These are phyloP conservation scores for Pseudofabraea citricarpa DNA, from an alignment of 2,329 filamentous ascomycete genomes.

Conservation along the genomic window DNA sequence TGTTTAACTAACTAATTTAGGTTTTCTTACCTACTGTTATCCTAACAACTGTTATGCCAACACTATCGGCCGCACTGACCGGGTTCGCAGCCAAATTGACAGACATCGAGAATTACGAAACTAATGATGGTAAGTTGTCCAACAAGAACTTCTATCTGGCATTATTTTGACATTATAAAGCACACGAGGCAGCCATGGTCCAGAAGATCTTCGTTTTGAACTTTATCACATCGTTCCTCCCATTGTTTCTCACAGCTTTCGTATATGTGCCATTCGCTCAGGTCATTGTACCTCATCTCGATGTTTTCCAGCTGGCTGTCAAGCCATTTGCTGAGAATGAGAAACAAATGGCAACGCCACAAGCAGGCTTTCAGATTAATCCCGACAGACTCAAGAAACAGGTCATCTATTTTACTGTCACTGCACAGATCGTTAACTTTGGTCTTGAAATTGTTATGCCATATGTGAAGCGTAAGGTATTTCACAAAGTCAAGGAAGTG, in stretches of 20 bases:
- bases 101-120: conserved; percentile 88
- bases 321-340: conserved; percentile 72
- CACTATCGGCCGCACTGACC: conserved; percentile 71
- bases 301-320: conserved; percentile 73
- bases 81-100: conserved; percentile 72
- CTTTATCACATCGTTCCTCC: conserved; percentile 92
- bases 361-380: conserved; percentile 72
- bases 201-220: conserved; percentile 94
- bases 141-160: background rate
- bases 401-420: conserved; percentile 94
- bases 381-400: conserved; percentile 79
- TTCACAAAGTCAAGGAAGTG: conserved; percentile 74
- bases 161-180: conserved; percentile 32
- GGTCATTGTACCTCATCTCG: conserved; percentile 77
- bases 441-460: conserved; percentile 81
- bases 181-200: conserved; percentile 77
- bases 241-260: conserved; percentile 88
- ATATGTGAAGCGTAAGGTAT: conserved; percentile 73
- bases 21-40: conserved; percentile 85
- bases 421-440: conserved; percentile 86
- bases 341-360: conserved; percentile 56
- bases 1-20: conserved; percentile 36
- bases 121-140: conserved; percentile 54
- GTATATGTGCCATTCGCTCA: conserved; percentile 91
- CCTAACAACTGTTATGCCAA: conserved; percentile 75